Conservation (phyloP, 1,139 yeast genomes). For the Lodderomyces pseudojiufengensis region DNA sequence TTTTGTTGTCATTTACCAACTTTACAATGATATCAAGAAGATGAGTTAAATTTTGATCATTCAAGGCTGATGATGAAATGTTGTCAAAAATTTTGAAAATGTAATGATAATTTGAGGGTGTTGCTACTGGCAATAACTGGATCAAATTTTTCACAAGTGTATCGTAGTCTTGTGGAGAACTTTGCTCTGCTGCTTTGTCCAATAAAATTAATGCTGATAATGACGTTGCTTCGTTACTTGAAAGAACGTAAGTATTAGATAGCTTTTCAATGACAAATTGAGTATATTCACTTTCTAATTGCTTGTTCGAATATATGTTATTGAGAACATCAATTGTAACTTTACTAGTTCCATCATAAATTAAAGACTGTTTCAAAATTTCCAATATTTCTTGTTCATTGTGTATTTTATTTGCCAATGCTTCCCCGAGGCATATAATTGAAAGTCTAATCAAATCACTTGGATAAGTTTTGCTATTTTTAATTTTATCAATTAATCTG, state of each 20-base stretch:
- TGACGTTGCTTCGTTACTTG: conserved; percentile 26
- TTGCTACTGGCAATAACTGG: conserved; percentile 12
- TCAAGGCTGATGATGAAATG: conserved; percentile 5
- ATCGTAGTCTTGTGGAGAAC: conserved; percentile 4
- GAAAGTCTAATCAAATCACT: conserved; percentile 51
- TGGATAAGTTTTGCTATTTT: conserved; percentile 40
- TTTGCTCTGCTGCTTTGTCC: conserved; percentile 12
- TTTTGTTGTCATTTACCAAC: conserved; percentile 13
- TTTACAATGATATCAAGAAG: conserved; percentile 9
- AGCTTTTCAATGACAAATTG: conserved; percentile 18
- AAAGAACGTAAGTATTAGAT: conserved; percentile 17
- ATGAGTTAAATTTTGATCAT: conserved; percentile 3
- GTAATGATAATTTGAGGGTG: conserved; percentile 11
- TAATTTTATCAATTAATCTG: conserved; percentile 29
- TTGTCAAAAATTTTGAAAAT: conserved; percentile 13
- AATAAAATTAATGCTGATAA: conserved; percentile 24
- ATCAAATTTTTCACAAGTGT: conserved; percentile 11
- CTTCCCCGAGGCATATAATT: conserved; percentile 32
- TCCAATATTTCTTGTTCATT: conserved; percentile 12
- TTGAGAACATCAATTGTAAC: conserved; percentile 32
- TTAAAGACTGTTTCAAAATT: conserved; percentile 25
- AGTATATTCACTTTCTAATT: conserved; percentile 18
- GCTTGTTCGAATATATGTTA: conserved; percentile 17
- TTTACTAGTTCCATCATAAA: conserved; percentile 33
- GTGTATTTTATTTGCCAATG: conserved; percentile 16